Conservation (phyloP, 2,329 filamentous ascomycete species). For the Sporothrix luriei region DNA sequence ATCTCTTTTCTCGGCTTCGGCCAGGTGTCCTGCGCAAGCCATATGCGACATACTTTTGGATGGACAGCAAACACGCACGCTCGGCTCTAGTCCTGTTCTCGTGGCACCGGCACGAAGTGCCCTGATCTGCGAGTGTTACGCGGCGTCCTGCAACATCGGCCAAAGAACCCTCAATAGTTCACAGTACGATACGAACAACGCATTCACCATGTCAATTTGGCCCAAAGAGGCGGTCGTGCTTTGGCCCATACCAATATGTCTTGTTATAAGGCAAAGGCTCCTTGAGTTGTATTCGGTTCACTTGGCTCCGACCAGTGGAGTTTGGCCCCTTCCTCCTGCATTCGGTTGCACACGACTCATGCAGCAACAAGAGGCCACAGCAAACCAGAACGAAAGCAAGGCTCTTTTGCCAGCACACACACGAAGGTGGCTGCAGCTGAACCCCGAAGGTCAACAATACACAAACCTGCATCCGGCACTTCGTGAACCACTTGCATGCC, state of each 20-base stretch:
- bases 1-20: not conserved
- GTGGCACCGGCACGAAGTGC: constrained; percentile 9
- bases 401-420: constrained; percentile 22
- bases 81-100: too few relatives aligned
- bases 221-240: not conserved
- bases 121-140: constrained; percentile 26
- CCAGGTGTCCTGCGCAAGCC: not conserved
- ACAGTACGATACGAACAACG: not conserved
- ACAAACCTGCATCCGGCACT: constrained; percentile 18
- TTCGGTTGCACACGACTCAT: not conserved
- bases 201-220: not conserved
- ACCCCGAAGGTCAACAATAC: constrained; percentile 16
- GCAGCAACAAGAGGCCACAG: constrained; percentile 7
- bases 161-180: constrained; percentile 17
- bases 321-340: not conserved
- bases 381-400: constrained; percentile 9
- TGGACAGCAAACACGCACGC: not conserved
- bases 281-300: not conserved
- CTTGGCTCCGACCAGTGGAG: not conserved
- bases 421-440: constrained; percentile 25
- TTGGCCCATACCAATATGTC: not conserved
- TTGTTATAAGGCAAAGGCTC: not conserved
- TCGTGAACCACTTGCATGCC: constrained; percentile 20
- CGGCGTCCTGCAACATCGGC: constrained; percentile 30
- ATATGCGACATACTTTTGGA: not conserved